Percentiles rank a stretch among this genome's conserved stretches.
phyloP scores from a whole-genome alignment of 164 flowering plant species.

The Houttuynia cordata region DNA sequence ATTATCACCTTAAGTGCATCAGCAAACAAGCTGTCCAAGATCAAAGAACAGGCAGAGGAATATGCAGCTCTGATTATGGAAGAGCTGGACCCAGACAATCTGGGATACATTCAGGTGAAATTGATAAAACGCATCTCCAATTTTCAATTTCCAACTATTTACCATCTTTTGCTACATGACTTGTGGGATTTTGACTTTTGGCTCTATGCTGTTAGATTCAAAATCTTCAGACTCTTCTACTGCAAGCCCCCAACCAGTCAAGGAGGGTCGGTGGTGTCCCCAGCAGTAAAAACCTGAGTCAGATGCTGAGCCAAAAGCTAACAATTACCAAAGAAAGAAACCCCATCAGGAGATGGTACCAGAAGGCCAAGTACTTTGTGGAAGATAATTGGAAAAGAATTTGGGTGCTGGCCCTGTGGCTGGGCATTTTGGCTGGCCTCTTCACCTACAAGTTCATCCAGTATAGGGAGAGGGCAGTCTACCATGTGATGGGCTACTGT shows the following conservation, averaged over 20 bases:
- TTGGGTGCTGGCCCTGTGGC: constrained; percentile 42
- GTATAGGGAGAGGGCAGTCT: constrained; percentile 29
- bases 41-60: constrained; percentile 41
- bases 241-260: constrained; percentile 22
- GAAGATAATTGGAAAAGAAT: constrained; percentile 39
- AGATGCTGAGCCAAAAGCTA: constrained; percentile 27
- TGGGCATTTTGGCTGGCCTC: constrained; percentile 24
- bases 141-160: too few relatives aligned
- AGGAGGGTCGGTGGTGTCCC: constrained; percentile 7
- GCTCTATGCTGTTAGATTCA: constrained; percentile 15
- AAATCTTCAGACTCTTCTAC: constrained; percentile 18
- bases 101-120: constrained; percentile 41
- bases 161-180: too few relatives aligned
- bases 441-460: constrained; percentile 40
- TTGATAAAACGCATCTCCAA: too few relatives aligned
- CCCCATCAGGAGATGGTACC: constrained; percentile 28
- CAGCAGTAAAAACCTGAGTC: constrained; percentile 18
- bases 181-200: too few relatives aligned
- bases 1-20: constrained; percentile 39
- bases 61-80: constrained; percentile 55
- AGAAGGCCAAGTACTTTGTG: constrained; percentile 27
- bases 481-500: constrained; percentile 40
- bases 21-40: constrained; percentile 35
- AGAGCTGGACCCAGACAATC: constrained; percentile 40
- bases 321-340: constrained; percentile 19